These are phyloP conservation scores for Candida ipomoeae DNA, from an alignment of 805 yeast genomes.

Conservation along the genomic window DNA sequence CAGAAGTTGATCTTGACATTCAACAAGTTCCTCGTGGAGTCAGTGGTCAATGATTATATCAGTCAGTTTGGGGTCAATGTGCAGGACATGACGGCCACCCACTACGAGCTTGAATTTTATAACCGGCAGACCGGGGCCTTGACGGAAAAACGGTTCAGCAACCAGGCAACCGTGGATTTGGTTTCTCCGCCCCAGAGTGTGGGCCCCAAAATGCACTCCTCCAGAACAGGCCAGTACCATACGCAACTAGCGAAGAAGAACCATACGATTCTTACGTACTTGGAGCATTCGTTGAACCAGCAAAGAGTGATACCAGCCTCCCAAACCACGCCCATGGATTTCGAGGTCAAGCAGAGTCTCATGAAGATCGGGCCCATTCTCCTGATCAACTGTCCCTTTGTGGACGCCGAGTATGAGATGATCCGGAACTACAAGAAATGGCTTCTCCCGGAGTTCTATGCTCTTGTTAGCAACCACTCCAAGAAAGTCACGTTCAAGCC, in stretches of 20 bases:
- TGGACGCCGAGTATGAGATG: constrained; percentile 50
- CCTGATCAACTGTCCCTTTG: constrained; percentile 54
- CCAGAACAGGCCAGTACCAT: constrained; percentile 1
- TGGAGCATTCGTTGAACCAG: constrained; percentile 60
- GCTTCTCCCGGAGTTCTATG: constrained; percentile 59
- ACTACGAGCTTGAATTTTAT: constrained; percentile 38
- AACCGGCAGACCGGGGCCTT: constrained; percentile 37
- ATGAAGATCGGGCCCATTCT: constrained; percentile 62
- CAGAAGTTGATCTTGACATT: constrained; percentile 49
- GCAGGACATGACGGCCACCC: constrained; percentile 38
- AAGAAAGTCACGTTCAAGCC: constrained; percentile 35
- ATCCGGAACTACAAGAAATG: constrained; percentile 51
- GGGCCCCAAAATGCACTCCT: constrained; percentile 13
- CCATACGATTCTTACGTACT: constrained; percentile 45
- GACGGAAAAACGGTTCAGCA: constrained; percentile 29
- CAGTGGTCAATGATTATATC: constrained; percentile 48
- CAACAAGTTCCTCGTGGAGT: constrained; percentile 54
- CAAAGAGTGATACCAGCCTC: constrained; percentile 48
- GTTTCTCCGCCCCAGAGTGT: constrained; percentile 30
- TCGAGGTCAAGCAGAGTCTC: constrained; percentile 51
- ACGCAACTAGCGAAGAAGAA: constrained; percentile 23
- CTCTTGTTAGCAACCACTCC: constrained; percentile 29
- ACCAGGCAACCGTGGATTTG: constrained; percentile 42
- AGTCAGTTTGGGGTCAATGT: constrained; percentile 23
- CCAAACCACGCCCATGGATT: constrained; percentile 25